Evolutionary conservation across 176 grass and related monocot genomes (phyloP).

Genomic region (Carex myosuroides): DNA sequence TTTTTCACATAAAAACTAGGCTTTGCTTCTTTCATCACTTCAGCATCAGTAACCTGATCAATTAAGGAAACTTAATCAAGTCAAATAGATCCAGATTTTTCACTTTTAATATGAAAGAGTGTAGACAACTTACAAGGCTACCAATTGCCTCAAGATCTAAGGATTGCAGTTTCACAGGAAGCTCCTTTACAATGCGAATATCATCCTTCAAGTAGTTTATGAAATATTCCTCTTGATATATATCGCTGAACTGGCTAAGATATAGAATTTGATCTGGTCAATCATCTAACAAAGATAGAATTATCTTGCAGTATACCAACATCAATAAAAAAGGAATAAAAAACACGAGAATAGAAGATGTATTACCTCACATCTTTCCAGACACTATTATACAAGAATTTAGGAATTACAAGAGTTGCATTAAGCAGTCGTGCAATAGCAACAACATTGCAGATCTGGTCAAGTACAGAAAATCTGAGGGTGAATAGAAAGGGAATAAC

Average conservation of each 20-base stretch:
- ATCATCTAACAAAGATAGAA: neutral
- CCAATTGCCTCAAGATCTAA: conserved; percentile 83
- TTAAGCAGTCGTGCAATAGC: conserved; percentile 73
- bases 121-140: conserved; percentile 68
- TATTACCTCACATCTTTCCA: conserved; percentile 92
- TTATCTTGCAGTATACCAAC: neutral
- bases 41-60: conserved; percentile 77
- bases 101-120: conserved; percentile 2
- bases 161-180: conserved; percentile 70
- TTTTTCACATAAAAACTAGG: conserved; percentile 85
- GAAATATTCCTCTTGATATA: conserved; percentile 98
- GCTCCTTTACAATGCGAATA: conserved; percentile 78
- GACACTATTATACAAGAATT: conserved; percentile 86
- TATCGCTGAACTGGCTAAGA: conserved; percentile 96
- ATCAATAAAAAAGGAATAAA: neutral
- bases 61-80: conserved; percentile 19
- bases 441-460: conserved; percentile 97
- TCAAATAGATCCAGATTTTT: conserved; percentile 19
- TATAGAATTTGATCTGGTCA: conserved; percentile 52
- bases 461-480: conserved; percentile 10
- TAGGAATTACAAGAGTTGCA: conserved; percentile 86
- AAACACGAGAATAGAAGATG: neutral
- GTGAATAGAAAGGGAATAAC: conserved; percentile 10
- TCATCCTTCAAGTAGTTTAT: conserved; percentile 91
- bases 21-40: conserved; percentile 94